These are phyloP conservation scores for Capronia coronata DNA, from an alignment of 2,329 filamentous ascomycete species.

Conservation along the genomic window DNA sequence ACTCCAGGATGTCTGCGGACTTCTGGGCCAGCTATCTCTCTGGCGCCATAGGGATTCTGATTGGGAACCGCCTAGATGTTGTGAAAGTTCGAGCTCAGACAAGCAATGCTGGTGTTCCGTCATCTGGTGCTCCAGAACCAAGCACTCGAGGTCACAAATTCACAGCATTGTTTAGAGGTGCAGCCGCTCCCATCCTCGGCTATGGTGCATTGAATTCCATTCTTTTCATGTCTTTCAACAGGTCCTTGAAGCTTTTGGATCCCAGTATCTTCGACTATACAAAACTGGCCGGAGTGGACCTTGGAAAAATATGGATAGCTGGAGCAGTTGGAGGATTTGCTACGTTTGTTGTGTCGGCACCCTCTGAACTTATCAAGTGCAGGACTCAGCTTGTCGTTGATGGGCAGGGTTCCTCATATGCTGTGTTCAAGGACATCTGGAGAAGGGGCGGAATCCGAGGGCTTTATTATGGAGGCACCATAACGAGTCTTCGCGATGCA, in stretches of 20 bases:
- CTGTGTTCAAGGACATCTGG: slow-evolving; percentile 57
- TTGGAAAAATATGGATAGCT: slow-evolving; percentile 67
- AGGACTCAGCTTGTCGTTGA: slow-evolving; percentile 62
- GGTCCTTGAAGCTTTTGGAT: slow-evolving; percentile 60
- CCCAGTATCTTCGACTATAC: slow-evolving; percentile 40
- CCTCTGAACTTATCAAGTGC: slow-evolving; percentile 87
- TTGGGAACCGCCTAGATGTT: slow-evolving; percentile 79
- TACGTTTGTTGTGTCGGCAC: slow-evolving; percentile 77
- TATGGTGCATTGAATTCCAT: slow-evolving; percentile 89
- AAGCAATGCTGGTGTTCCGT: slow-evolving; percentile 30
- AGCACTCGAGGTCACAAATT: slow-evolving; percentile 12
- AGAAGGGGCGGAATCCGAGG: slow-evolving; percentile 57
- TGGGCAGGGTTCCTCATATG: slow-evolving; percentile 52
- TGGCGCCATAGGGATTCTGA: slow-evolving; percentile 76
- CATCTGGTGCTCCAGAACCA: not conserved
- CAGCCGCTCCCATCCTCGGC: slow-evolving; percentile 76
- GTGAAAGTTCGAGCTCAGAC: slow-evolving; percentile 78
- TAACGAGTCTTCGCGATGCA: slow-evolving; percentile 77
- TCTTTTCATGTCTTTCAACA: slow-evolving; percentile 86
- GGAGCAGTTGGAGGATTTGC: slow-evolving; percentile 76
- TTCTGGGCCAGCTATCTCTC: slow-evolving; percentile 92
- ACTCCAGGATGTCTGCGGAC: slow-evolving; percentile 64
- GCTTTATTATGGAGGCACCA: slow-evolving; percentile 70
- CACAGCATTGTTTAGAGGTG: slow-evolving; percentile 46
- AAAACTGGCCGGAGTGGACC: slow-evolving; percentile 41